A percentile compares a stretch with the other conserved stretches of the same genome.
phyloP scores from a whole-genome alignment of 73 alveolate species.

The Halteria grandinella region DNA sequence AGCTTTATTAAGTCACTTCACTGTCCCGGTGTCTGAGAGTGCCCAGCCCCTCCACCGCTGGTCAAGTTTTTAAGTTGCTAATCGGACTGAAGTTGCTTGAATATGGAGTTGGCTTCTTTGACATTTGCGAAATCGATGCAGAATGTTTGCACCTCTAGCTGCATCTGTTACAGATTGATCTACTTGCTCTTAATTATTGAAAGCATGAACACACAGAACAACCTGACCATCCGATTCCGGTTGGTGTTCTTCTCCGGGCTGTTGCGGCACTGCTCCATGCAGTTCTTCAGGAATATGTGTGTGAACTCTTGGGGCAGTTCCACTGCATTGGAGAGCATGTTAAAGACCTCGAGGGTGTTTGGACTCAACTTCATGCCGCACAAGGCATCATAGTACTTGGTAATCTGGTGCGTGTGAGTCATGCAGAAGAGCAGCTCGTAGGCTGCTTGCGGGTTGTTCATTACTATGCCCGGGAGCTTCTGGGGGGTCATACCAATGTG shows the following conservation, averaged over 20 bases:
- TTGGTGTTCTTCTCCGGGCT: slow-evolving; percentile 8
- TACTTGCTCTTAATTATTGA: slow-evolving; percentile 66
- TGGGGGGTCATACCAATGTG: slow-evolving; percentile 76
- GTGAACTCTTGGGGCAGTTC: slow-evolving; percentile 34
- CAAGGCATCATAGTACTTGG: slow-evolving; percentile 67
- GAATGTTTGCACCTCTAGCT: slow-evolving; percentile 46
- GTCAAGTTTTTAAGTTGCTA: too few relatives aligned
- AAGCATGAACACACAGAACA: slow-evolving; percentile 73
- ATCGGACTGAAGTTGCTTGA: slow-evolving; percentile 24
- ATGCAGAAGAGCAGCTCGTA: slow-evolving; percentile 62
- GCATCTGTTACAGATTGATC: slow-evolving; percentile 52
- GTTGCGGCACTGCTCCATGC: slow-evolving; percentile 8
- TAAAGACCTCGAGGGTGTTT: slow-evolving; percentile 74
- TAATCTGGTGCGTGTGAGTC: slow-evolving; percentile 63
- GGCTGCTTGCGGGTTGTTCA: slow-evolving; percentile 72
- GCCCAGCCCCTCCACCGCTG: too few relatives aligned
- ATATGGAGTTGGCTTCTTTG: slow-evolving; percentile 57
- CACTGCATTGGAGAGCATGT: not conserved
- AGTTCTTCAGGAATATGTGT: slow-evolving; percentile 16
- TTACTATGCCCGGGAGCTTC: slow-evolving; percentile 69
- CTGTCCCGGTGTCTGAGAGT: too few relatives aligned
- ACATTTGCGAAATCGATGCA: slow-evolving; percentile 60
- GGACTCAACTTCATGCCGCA: slow-evolving; percentile 68
- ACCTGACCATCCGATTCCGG: slow-evolving; percentile 57
- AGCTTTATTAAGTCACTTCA: not conserved